Percentiles rank a stretch among this genome's conserved stretches.
Conservation (phyloP, 2,329 filamentous ascomycete genomes). For the Reticulascus tulasneorum region DNA sequence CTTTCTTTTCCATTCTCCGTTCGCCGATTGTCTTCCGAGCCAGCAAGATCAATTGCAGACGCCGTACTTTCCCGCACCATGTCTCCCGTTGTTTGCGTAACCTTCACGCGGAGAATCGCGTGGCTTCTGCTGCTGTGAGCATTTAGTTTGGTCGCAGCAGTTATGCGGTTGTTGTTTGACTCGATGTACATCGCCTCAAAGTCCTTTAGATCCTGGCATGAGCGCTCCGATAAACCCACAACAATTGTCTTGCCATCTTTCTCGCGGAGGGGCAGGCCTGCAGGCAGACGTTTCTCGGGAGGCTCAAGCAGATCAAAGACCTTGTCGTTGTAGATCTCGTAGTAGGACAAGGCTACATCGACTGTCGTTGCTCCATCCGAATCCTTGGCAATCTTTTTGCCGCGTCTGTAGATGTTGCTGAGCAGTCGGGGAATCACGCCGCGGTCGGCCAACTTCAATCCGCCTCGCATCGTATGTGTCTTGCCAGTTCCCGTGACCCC, state of each 20-base stretch:
- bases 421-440: conserved; percentile 84
- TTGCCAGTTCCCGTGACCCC: conserved; percentile 92
- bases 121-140: conserved; percentile 87
- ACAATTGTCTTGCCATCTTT: conserved; percentile 85
- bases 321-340: conserved; percentile 96
- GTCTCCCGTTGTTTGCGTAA: conserved; percentile 70
- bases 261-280: conserved; percentile 78
- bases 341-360: conserved; percentile 78
- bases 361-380: conserved; percentile 66
- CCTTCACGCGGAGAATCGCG: conserved; percentile 84
- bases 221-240: conserved; percentile 76
- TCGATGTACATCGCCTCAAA: conserved; percentile 89
- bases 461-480: conserved; percentile 93
- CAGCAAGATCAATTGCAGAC: conserved; percentile 90
- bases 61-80: conserved; percentile 73
- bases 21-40: conserved; percentile 90
- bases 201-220: conserved; percentile 80
- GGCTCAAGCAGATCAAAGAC: conserved; percentile 88
- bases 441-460: conserved; percentile 77
- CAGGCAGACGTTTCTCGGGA: conserved; percentile 77
- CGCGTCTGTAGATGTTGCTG: conserved; percentile 78
- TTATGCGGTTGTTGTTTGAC: conserved; percentile 85
- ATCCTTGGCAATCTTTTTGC: conserved; percentile 82
- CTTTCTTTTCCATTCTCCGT: conserved; percentile 93
- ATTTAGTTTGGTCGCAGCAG: conserved; percentile 87